A percentile compares a stretch with the other conserved stretches of the same genome.
These are phyloP conservation scores for Metschnikowia koreensis DNA, from an alignment of 805 yeast genomes.

Conservation along the genomic window DNA sequence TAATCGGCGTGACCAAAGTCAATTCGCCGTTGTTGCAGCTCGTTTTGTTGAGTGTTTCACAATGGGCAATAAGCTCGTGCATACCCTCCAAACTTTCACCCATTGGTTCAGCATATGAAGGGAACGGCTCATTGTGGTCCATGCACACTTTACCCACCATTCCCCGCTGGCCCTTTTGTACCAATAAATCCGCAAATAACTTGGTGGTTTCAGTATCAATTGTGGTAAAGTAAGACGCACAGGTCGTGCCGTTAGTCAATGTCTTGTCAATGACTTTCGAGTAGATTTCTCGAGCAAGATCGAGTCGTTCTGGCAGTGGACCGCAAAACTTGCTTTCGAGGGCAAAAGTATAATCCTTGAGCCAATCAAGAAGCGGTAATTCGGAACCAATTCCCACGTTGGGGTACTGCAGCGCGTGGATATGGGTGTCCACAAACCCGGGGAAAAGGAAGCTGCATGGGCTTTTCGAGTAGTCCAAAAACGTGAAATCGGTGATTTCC, in stretches of 20 bases:
- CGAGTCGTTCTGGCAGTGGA: conserved; percentile 33
- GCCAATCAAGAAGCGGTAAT: conserved; percentile 86
- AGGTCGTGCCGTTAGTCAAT: conserved; percentile 79
- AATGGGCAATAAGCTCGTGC: conserved; percentile 51
- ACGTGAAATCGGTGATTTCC: conserved; percentile 5
- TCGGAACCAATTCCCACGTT: conserved; percentile 69
- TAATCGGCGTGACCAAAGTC: conserved; percentile 59
- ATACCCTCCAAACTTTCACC: conserved; percentile 57
- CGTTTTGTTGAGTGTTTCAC: conserved; percentile 52
- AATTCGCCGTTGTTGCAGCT: conserved; percentile 24
- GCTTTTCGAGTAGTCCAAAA: conserved; percentile 30
- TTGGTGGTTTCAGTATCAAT: conserved; percentile 72
- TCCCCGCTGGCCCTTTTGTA: conserved; percentile 76
- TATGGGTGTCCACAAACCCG: conserved; percentile 46
- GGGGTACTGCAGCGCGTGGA: conserved; percentile 46
- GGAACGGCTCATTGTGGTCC: conserved; percentile 68
- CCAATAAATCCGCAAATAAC: conserved; percentile 68
- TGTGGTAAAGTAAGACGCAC: conserved; percentile 90
- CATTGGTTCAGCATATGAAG: conserved; percentile 64
- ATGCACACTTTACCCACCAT: conserved; percentile 92
- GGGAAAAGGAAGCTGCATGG: conserved; percentile 60
- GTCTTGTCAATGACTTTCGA: conserved; percentile 66
- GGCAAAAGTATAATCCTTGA: conserved; percentile 84
- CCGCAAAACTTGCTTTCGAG: conserved; percentile 63
- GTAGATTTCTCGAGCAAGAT: conserved; percentile 62